These are phyloP conservation scores for Pyrenopolyporus hunteri DNA, from an alignment of 495 filamentous ascomycete species.

Conservation along the genomic window DNA sequence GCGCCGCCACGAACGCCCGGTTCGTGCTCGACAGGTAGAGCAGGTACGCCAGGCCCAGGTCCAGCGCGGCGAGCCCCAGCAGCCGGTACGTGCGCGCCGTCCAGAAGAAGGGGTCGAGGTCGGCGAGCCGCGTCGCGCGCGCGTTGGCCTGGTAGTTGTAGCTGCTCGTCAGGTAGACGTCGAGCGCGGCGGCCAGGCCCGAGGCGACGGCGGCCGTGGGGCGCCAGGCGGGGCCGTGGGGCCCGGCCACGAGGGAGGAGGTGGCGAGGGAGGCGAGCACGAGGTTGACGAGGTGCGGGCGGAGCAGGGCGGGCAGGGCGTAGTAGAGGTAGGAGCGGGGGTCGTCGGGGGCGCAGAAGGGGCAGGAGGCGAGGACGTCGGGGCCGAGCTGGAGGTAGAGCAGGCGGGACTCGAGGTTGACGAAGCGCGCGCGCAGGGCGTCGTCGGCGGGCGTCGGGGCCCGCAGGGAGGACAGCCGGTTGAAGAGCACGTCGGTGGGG, in stretches of 20 bases:
- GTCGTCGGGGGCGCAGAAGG: conserved; percentile 81
- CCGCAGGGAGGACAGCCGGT: conserved; percentile 70
- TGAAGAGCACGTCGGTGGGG: conserved; percentile 82
- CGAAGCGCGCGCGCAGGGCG: conserved; percentile 69
- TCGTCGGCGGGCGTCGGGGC: conserved; percentile 68
- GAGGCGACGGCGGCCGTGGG: conserved; percentile 68
- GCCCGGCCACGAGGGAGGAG: conserved; percentile 57
- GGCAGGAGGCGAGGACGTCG: conserved; percentile 70
- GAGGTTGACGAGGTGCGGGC: conserved; percentile 81
- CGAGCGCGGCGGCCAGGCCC: conserved; percentile 62
- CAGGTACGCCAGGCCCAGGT: conserved; percentile 63
- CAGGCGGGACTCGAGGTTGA: conserved; percentile 71
- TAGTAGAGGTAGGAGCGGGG: conserved; percentile 77
- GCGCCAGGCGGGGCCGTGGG: conserved; percentile 69
- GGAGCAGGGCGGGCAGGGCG: conserved; percentile 72
- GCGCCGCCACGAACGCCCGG: conserved; percentile 58
- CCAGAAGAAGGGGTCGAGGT: conserved; percentile 74
- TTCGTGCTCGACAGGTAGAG: conserved; percentile 81
- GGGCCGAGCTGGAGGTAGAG: conserved; percentile 86
- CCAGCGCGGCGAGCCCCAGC: conserved; percentile 63
- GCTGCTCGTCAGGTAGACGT: conserved; percentile 63
- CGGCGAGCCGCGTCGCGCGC: conserved; percentile 59
- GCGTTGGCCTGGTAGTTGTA: conserved; percentile 69
- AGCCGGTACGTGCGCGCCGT: conserved; percentile 63
- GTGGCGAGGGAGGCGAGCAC: conserved; percentile 68